Evolutionary conservation across 805 yeast genomes (phyloP), one percentile per base, ranked within the genome.

Genomic region (Suhomyces canberraensis): DNA sequence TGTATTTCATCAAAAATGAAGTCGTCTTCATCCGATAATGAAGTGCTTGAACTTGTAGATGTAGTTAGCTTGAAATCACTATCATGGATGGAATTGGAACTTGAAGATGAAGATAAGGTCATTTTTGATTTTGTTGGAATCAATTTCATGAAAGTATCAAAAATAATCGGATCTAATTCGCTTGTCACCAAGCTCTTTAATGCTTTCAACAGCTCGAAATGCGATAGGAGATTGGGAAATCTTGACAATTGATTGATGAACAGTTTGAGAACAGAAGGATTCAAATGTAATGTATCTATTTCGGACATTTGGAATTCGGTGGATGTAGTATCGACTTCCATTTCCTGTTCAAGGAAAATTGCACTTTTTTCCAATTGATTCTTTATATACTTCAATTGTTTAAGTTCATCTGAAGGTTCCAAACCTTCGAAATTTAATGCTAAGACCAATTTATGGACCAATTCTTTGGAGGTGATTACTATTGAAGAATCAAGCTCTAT

Each of bases 1-100:
- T 47, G 58, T 13, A 50, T 43, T 22, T 41, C 52, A 19, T 54
- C 63, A 37, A 58, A 60, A 19, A 54, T 41, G 19, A 42, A 52
- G 25, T 47, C 46, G 22, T 57, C 60, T 26, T 53, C 58, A 31
- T 52, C 53, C 22, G 36, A 21, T 9, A 15, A 21, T 14, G 38
- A 39, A 5, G 39, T 39, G 16, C 33, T 36, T 11, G 40, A 32
- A 9, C 34, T 40, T 11, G 41, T 31, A 8, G 44, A 34, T 11
- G 29, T 13, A 16, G 22, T 25, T 11, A 13, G 24, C 1, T 35
- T 40, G 25, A 44, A 33, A 21, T 38, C 39, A 24, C 26, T 20
- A 26, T 44, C 47, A 31, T 25, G 6, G 17, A 37, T 37, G 4
- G 42, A 39, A 22, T 24, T 31, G 17, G 36, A 35, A 25, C 38